A percentile compares a stretch with the other conserved stretches of the same genome.
phyloP scores from a whole-genome alignment of 106 monocot species.

The Ottelia alismoides region DNA sequence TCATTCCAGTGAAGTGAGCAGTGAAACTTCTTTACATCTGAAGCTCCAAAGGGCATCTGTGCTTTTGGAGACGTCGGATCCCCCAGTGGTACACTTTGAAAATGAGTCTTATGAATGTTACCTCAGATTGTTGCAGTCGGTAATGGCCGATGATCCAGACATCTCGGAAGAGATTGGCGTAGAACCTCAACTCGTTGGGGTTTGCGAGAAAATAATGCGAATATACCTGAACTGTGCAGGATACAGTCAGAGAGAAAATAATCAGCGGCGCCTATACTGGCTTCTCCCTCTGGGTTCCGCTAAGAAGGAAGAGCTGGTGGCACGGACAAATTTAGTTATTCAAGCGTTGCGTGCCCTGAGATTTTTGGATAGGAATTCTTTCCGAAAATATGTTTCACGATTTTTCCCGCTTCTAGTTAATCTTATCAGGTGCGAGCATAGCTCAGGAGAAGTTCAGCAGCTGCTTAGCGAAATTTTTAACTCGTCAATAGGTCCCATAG shows the following conservation, averaged over 20 bases:
- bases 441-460: conserved; percentile 60
- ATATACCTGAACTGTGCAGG: conserved; percentile 71
- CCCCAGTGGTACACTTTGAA: conserved; percentile 78
- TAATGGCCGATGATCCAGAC: conserved; percentile 17
- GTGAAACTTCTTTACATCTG: conserved; percentile 22
- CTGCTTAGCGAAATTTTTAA: conserved; percentile 58
- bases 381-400: conserved; percentile 39
- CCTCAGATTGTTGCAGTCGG: conserved; percentile 44
- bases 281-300: conserved; percentile 56
- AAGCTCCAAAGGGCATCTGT: conserved; percentile 65
- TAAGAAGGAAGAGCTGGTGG: conserved; percentile 81
- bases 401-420: conserved; percentile 77
- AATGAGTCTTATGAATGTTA: conserved; percentile 62
- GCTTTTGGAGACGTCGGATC: conserved; percentile 66
- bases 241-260: conserved; percentile 5
- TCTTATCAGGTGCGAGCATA: conserved; percentile 76
- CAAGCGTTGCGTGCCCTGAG: conserved; percentile 33
- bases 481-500: conserved; percentile 61
- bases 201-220: conserved; percentile 46
- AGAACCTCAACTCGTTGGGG: conserved; percentile 36
- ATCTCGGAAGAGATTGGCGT: conserved; percentile 28
- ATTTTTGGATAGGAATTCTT: conserved; percentile 41
- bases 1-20: conserved; percentile 49
- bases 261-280: conserved; percentile 24
- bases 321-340: conserved; percentile 39